Percentiles rank a stretch among this genome's conserved stretches.
phyloP scores from a whole-genome alignment of 1,284 basidiomycete genomes.

The Ustilago loliicola region DNA sequence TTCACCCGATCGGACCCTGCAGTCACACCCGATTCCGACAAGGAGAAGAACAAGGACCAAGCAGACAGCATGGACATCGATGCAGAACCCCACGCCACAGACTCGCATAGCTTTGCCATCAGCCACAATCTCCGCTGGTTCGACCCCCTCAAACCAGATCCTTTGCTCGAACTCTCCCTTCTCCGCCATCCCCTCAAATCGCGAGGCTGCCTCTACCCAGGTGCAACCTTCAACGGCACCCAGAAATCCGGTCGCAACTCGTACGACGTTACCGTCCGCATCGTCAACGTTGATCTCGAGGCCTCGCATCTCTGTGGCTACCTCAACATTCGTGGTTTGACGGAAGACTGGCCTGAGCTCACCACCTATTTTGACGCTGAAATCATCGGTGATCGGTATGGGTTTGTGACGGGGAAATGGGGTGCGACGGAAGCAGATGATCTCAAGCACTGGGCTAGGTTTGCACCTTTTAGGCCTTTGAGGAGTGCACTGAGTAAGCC shows the following conservation, averaged over 20 bases:
- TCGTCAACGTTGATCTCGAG: constrained; percentile 66
- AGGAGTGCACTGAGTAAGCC: constrained; percentile 41
- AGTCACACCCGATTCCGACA: background rate
- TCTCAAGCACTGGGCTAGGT: constrained; percentile 66
- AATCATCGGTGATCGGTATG: constrained; percentile 62
- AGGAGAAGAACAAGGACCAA: background rate
- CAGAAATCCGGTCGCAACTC: constrained; percentile 64
- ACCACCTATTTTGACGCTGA: constrained; percentile 70
- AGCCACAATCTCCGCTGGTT: constrained; percentile 48
- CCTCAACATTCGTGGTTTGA: constrained; percentile 68
- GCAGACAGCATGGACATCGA: constrained; percentile 12
- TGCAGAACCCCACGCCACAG: constrained; percentile 9
- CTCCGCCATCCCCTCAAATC: constrained; percentile 40
- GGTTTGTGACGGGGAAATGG: constrained; percentile 67
- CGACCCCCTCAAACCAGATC: constrained; percentile 55
- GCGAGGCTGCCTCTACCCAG: constrained; percentile 64
- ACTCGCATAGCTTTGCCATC: constrained; percentile 14
- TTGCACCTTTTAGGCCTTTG: constrained; percentile 59
- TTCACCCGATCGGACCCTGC: background rate
- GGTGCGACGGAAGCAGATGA: constrained; percentile 65
- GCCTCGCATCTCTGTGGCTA: constrained; percentile 66
- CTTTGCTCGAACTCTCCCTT: constrained; percentile 48
- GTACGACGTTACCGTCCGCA: constrained; percentile 66
- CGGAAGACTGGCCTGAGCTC: constrained; percentile 69
- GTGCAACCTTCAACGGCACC: constrained; percentile 64